Evolutionary conservation across 2,329 filamentous ascomycete species (phyloP).

Genomic region (Beauveria varroae): DNA sequence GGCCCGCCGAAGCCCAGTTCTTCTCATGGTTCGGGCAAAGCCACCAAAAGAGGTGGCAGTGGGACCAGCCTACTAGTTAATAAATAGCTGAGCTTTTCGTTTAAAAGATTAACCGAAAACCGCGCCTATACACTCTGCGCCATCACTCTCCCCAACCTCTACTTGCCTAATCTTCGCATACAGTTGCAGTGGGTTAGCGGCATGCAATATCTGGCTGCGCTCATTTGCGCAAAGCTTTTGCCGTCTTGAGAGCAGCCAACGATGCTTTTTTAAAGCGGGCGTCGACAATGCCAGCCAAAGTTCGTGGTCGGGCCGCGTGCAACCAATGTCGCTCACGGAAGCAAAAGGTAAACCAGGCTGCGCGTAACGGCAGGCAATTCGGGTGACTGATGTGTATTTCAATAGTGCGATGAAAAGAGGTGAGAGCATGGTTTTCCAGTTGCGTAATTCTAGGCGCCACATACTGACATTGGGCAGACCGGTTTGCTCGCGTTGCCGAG

Average conservation of each 20-base stretch:
- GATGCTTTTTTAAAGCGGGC: background rate
- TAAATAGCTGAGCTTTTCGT: background rate
- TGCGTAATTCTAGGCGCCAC: too few relatives aligned
- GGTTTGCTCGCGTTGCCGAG: constrained; percentile 13
- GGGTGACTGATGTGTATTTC: background rate
- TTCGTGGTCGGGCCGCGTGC: constrained; percentile 16
- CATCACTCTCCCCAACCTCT: background rate
- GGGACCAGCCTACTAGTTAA: background rate
- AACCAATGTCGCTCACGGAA: constrained; percentile 17
- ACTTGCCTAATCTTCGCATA: background rate
- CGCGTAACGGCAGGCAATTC: background rate
- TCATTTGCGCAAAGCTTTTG: background rate
- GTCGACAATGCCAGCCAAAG: background rate
- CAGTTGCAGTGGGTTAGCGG: background rate
- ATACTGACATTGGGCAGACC: constrained; percentile 4
- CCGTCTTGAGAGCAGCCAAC: background rate
- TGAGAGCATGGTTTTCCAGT: background rate
- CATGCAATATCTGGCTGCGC: background rate
- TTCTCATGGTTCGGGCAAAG: background rate
- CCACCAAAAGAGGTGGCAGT: background rate
- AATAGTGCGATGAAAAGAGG: constrained; percentile 11
- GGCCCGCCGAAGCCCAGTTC: too few relatives aligned
- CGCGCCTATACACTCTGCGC: too few relatives aligned
- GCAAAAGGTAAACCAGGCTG: constrained; percentile 14
- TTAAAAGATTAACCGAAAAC: background rate